These are phyloP conservation scores for Curvularia lunata DNA, from an alignment of 2,329 filamentous ascomycete genomes.

Conservation along the genomic window DNA sequence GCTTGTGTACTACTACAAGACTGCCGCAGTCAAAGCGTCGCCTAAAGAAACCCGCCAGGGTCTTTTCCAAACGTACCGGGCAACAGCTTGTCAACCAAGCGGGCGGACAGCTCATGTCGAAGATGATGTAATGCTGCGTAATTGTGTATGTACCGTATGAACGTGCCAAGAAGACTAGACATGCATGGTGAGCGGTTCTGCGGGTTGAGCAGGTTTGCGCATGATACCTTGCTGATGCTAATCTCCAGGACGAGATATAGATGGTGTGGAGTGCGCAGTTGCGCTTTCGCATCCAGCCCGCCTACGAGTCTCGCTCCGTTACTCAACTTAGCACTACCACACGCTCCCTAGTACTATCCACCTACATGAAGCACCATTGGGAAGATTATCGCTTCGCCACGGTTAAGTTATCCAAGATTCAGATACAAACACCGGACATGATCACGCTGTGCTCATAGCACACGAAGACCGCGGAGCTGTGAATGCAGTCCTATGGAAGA, in stretches of 20 bases:
- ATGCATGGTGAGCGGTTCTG: slow-evolving; percentile 24
- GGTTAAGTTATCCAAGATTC: slow-evolving; percentile 47
- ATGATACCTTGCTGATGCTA: slow-evolving; percentile 13
- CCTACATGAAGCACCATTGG: slow-evolving; percentile 50
- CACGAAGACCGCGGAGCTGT: slow-evolving; percentile 46
- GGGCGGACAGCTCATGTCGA: slow-evolving; percentile 33
- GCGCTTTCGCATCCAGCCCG: slow-evolving; percentile 37
- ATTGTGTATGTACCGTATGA: slow-evolving; percentile 31
- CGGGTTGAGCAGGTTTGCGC: slow-evolving; percentile 34
- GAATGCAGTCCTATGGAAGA: slow-evolving; percentile 46
- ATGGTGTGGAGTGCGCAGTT: slow-evolving; percentile 26
- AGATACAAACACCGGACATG: slow-evolving; percentile 25
- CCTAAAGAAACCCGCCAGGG: slow-evolving; percentile 36
- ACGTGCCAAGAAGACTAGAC: slow-evolving; percentile 19
- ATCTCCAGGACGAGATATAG: slow-evolving; percentile 22
- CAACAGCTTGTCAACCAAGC: slow-evolving; percentile 35
- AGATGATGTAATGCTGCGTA: slow-evolving; percentile 38
- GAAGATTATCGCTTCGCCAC: slow-evolving; percentile 51
- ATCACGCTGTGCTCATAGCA: slow-evolving; percentile 47
- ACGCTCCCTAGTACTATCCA: slow-evolving; percentile 17
- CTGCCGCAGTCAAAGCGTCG: slow-evolving; percentile 40
- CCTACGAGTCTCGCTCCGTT: slow-evolving; percentile 36
- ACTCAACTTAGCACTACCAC: slow-evolving; percentile 43
- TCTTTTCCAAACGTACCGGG: slow-evolving; percentile 37
- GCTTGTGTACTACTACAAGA: slow-evolving; percentile 34